These are phyloP conservation scores for Planoprotostelium fungivorum DNA, from an alignment of 78 protist genomes.

Conservation along the genomic window DNA sequence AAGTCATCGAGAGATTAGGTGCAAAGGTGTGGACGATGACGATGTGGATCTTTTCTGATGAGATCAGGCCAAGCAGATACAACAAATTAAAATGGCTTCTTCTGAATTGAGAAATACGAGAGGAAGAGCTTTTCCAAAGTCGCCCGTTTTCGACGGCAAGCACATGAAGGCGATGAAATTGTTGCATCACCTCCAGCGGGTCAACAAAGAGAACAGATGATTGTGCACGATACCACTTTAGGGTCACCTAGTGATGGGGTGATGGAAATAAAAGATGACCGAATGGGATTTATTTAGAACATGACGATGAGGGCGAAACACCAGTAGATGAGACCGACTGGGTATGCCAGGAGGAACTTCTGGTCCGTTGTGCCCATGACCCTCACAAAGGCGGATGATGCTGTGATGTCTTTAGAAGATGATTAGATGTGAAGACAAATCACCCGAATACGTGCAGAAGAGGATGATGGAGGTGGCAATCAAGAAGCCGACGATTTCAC, in stretches of 20 bases:
- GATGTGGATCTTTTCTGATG: background rate
- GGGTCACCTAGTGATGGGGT: too few species aligned
- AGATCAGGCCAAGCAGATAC: background rate
- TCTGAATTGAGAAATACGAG: background rate
- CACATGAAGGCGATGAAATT: background rate
- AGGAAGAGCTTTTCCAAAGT: background rate
- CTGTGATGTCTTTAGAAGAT: background rate
- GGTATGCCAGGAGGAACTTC: conserved; percentile 74
- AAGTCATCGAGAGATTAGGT: background rate
- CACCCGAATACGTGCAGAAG: conserved; percentile 76
- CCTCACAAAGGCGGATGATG: conserved; percentile 75
- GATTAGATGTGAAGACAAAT: background rate
- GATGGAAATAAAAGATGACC: too few species aligned
- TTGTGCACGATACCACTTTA: too few species aligned
- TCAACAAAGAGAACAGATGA: too few species aligned
- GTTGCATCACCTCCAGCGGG: background rate
- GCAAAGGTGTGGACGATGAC: background rate
- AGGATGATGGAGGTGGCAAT: conserved; percentile 35
- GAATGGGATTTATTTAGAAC: too few species aligned
- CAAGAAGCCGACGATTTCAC: conserved; percentile 42
- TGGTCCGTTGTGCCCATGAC: conserved; percentile 67
- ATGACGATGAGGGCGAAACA: conserved; percentile 83
- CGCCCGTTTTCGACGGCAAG: background rate
- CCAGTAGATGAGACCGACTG: conserved; percentile 79
- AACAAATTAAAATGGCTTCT: background rate